Evolutionary conservation across 331 rosid genomes (phyloP).

Genomic region (Malus hybrid): DNA sequence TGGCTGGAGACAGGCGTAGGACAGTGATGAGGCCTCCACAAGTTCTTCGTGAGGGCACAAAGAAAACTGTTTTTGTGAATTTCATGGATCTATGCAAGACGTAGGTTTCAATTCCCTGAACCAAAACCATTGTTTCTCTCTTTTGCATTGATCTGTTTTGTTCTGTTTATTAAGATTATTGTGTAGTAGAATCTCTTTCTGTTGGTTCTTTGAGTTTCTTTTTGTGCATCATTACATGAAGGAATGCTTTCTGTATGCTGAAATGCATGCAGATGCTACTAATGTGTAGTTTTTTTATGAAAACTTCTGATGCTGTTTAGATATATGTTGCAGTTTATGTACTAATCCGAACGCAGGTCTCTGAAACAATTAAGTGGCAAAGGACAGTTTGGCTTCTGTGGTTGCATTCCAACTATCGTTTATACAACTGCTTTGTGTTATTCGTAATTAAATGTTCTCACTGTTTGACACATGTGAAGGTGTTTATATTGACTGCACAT

Average conservation of each 20-base stretch:
- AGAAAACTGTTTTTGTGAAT: conserved; percentile 94
- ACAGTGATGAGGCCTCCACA: conserved; percentile 99
- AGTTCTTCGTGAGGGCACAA: conserved; percentile 98
- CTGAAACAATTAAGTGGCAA: neutral
- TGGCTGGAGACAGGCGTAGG: conserved; percentile 89
- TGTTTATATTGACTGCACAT: neutral
- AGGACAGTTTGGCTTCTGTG: neutral
- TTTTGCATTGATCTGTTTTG: neutral
- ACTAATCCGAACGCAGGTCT: neutral
- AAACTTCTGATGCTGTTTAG: too few relatives aligned
- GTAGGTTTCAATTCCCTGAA: conserved; percentile 34
- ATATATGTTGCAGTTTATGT: too few relatives aligned
- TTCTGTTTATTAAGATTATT: neutral
- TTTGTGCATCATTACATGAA: too few relatives aligned
- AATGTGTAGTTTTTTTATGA: too few relatives aligned
- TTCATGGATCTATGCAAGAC: conserved; percentile 97
- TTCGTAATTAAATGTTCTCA: neutral
- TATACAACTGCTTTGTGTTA: neutral
- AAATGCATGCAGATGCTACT: too few relatives aligned
- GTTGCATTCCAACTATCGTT: too few relatives aligned
- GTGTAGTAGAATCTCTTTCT: neutral
- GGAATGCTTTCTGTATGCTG: too few relatives aligned
- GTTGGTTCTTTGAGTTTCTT: neutral
- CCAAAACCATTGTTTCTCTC: neutral
- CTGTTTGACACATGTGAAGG: neutral